Base-by-base conservation (phyloP, 2,329 filamentous ascomycete species). In the Diaporthe sp. region DNA sequence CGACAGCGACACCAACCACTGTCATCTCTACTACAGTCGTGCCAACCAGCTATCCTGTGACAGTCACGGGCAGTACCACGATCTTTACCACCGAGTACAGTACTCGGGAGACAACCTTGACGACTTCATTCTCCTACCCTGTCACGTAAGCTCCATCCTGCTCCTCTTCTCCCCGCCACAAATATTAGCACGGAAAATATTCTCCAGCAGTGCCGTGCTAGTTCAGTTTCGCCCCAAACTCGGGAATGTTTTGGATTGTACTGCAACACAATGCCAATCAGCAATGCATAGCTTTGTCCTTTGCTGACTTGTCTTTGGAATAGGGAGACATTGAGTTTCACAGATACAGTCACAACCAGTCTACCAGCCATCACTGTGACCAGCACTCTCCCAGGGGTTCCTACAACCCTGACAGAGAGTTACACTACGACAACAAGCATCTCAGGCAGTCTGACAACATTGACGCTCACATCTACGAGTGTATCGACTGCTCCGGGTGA, bases 321-420 rank as follows among this genome's bases (percentile, higher is more conserved):
- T 39, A 71, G 69, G 55, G 69, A 59, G 22, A 61, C 30, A 15
- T 47, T 50, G 42, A 71, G 69, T 37, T 39, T 51, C 32, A 71
- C 55, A 32, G 7, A 12, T 22, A 53, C 44, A 15, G 27, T 61
- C 55, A 71, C 69, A 12, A 39, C 30, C 10, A 51, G 5, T 42
- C 19, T 63, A 17, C 69, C 69, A 53, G 56, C 42, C 7, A 53
- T 10, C 12, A 63, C 69, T 22, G 4, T 63, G 13, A 32, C 22
- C 47, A 71, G 15, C 13, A 63, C 70, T 8, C 39, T 71, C 30
- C 35, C 69, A 13, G 42, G 42, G 15, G n/a, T 47, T 10, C 44
- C 58, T 19, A 77, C 75, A 12, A 78, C 75, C n/a, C 73, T 77
- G 12, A 69, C 73, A 32, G n/a, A 58, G 25, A 73, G 42, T 15